Percentiles rank a stretch among this genome's conserved stretches.
Conservation (phyloP, 1,284 basidiomycete genomes). For the Uromyces viciae-fabae region DNA sequence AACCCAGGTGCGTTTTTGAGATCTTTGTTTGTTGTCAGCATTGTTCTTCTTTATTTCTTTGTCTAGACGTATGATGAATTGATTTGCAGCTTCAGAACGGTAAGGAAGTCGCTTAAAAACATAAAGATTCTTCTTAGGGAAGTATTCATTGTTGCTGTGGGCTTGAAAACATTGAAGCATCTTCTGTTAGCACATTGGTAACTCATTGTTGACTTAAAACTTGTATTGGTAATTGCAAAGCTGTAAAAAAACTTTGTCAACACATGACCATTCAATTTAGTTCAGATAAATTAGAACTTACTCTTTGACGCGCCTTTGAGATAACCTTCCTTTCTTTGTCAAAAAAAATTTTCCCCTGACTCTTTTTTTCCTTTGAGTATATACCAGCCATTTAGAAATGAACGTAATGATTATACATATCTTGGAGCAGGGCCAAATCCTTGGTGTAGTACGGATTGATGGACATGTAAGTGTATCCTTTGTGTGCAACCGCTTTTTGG, state of each 20-base stretch:
- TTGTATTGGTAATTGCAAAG: neutral
- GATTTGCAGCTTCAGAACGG: neutral
- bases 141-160: slow-evolving; percentile 20
- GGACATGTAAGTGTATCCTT: slow-evolving; percentile 13
- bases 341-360: neutral
- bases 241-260: neutral
- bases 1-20: neutral
- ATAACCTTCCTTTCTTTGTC: slow-evolving; percentile 1
- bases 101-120: neutral
- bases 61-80: neutral
- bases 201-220: neutral
- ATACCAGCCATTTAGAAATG: neutral
- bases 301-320: neutral
- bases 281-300: slow-evolving; percentile 2
- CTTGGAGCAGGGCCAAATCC: neutral
- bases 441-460: neutral
- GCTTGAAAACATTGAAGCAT: neutral
- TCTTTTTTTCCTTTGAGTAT: neutral
- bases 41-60: neutral
- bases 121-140: neutral
- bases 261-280: neutral
- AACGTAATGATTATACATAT: slow-evolving; percentile 15
- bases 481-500: neutral
- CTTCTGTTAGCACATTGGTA: neutral
- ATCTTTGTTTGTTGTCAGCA: neutral